phyloP scores from a whole-genome alignment of 2,329 filamentous ascomycete species.

The Ophiostoma ips region DNA sequence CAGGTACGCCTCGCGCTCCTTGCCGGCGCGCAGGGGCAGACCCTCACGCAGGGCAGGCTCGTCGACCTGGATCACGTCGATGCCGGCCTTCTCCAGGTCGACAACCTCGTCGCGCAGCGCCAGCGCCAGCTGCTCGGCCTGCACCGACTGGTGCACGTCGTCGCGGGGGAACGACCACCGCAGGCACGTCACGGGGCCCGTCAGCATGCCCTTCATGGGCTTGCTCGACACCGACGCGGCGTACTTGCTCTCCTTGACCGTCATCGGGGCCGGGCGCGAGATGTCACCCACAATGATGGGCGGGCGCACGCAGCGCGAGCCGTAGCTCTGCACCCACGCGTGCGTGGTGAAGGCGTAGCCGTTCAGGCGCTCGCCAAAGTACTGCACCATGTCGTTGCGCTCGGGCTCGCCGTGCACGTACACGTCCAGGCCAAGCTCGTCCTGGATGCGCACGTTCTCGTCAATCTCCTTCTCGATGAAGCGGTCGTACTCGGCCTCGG shows the following conservation, averaged over 20 bases:
- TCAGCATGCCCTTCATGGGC: slow-evolving; percentile 99
- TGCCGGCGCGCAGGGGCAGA: slow-evolving; percentile 86
- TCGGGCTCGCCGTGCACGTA: slow-evolving; percentile 98
- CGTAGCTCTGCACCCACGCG: slow-evolving; percentile 95
- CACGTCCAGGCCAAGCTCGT: slow-evolving; percentile 94
- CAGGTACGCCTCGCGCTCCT: slow-evolving; percentile 94
- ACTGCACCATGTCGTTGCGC: slow-evolving; percentile 99
- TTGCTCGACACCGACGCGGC: slow-evolving; percentile 91
- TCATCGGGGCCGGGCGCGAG: slow-evolving; percentile 93
- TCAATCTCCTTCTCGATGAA: slow-evolving; percentile 99
- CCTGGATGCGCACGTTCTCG: slow-evolving; percentile 89
- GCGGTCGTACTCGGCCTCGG: slow-evolving; percentile 80
- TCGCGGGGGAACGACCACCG: slow-evolving; percentile 99
- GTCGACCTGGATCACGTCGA: slow-evolving; percentile 97
- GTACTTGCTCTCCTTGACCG: slow-evolving; percentile 99
- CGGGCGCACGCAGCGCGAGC: slow-evolving; percentile 93
- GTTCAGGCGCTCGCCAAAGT: slow-evolving; percentile 94
- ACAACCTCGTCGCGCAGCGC: slow-evolving; percentile 97
- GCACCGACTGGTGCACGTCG: slow-evolving; percentile 96
- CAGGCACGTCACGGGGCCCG: slow-evolving; percentile 95
- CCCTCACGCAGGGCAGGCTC: slow-evolving; percentile 98
- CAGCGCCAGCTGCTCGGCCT: slow-evolving; percentile 96
- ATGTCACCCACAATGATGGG: slow-evolving; percentile 98
- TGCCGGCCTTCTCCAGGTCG: slow-evolving; percentile 91
- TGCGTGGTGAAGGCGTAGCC: slow-evolving; percentile 98